A percentile compares a stretch with the other conserved stretches of the same genome.
Conservation (phyloP, 2,329 filamentous ascomycete genomes). For the Leptographium flavum region DNA sequence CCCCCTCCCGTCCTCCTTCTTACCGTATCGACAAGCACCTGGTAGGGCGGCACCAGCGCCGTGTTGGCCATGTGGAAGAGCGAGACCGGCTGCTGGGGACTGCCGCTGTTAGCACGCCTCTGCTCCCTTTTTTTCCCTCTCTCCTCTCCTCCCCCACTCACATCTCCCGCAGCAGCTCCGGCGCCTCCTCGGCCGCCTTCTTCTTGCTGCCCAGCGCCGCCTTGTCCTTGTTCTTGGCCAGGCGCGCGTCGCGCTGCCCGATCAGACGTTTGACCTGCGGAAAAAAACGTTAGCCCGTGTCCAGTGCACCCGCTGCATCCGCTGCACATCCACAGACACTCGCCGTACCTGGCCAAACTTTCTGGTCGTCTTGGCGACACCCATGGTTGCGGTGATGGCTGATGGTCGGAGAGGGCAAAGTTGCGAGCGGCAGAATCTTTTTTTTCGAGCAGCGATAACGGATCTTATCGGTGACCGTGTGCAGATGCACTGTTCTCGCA, state of each 20-base stretch:
- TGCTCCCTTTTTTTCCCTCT: background rate
- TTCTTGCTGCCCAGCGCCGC: conserved; percentile 30
- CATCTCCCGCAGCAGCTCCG: conserved; percentile 12
- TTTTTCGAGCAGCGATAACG: too few species aligned
- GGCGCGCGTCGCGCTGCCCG: conserved; percentile 61
- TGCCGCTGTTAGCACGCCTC: conserved; percentile 1
- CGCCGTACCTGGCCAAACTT: conserved; percentile 63
- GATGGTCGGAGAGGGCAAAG: too few species aligned
- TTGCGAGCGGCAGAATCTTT: background rate
- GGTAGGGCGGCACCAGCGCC: conserved; percentile 12
- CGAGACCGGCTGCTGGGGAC: conserved; percentile 12
- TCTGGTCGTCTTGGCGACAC: conserved; percentile 75
- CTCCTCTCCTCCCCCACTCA: background rate
- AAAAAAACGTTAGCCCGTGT: conserved; percentile 2
- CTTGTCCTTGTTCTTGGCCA: conserved; percentile 68
- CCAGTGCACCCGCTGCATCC: too few species aligned
- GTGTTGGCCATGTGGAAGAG: conserved; percentile 15
- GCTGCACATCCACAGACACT: background rate
- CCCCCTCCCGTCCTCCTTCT: too few species aligned
- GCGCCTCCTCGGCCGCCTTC: conserved; percentile 19
- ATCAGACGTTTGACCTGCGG: conserved; percentile 65
- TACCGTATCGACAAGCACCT: conserved; percentile 14
- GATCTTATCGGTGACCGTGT: too few species aligned
- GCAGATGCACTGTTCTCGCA: too few species aligned
- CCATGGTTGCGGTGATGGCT: too few species aligned